Base-by-base conservation (phyloP, 768 basidiomycete species). In the Lactarius sp. region DNA sequence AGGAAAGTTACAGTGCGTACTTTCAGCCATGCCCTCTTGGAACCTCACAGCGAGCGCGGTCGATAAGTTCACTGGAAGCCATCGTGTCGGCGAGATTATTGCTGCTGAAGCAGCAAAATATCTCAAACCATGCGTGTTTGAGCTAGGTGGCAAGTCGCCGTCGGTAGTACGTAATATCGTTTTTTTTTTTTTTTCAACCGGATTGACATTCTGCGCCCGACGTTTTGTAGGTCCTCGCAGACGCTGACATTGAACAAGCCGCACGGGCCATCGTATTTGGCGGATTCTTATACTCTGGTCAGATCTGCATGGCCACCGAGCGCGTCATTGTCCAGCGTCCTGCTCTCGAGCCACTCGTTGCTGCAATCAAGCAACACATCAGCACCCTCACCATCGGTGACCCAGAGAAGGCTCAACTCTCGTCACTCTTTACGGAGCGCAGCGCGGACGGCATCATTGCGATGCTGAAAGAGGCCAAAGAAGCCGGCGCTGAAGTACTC, bases 291-390 rank as follows among this genome's bases (percentile, higher is more conserved):
- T 73, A 78, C 68, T 81, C 80, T 18, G 83, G 83, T 3, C 82
- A 83, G 73, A 74, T 83, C 39, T 85, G 83, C 72, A 81, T 84
- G 80, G 80, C 82, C 1, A 80, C 82, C 12, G 81, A 83, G 66
- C 79, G 83, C 4, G 78, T 83, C n/a, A 80, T 85, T 49, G 80
- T 79, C 6, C 82, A 83, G 62, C 73, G 77, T 18, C 73, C 71
- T 9, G 71, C 77, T 10, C 73, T 78, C 6, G 71, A 77, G 1
- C 59, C 61, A 1, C 74, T 84, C 6, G 71, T 79, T 16, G 62
- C 71, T 4, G 64, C 73, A 9, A 69, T 85, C n/a, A 74, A 74
- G 54, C 56, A 61, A 4, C 71, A 79, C 9, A 70, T 68, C 27
- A 65, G 62, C 52, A 57, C 65, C 4, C 68, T 83, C 37, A 78